phyloP scores from a whole-genome alignment of 148 eudicot genomes.

The Vaccinium macrocarpon region DNA sequence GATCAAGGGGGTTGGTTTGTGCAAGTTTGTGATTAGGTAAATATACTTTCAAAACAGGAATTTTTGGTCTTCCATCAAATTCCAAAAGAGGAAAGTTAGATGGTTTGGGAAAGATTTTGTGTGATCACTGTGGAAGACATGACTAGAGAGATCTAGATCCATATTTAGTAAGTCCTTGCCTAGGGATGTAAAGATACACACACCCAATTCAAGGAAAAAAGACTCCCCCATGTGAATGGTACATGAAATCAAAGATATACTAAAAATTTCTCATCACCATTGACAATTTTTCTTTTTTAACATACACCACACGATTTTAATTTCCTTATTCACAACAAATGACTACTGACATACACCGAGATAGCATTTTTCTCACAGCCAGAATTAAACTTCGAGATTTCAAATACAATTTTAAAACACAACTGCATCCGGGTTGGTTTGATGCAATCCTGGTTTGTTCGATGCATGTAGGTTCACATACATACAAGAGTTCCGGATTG shows the following conservation, averaged over 20 bases:
- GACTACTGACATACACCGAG: background rate
- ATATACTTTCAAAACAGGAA: conserved; percentile 19
- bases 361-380: no score
- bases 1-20: background rate
- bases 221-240: background rate
- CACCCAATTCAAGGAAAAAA: conserved; percentile 32
- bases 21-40: conserved; percentile 9
- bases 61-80: conserved; percentile 9
- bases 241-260: conserved; percentile 31
- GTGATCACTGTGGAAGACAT: conserved; percentile 55
- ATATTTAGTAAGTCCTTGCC: conserved; percentile 33
- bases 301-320: background rate
- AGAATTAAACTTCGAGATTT: no score
- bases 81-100: conserved; percentile 37
- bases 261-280: background rate
- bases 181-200: conserved; percentile 18
- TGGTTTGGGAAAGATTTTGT: conserved; percentile 23
- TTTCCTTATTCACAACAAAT: no score
- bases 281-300: background rate
- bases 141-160: conserved; percentile 43
- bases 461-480: no score
- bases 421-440: no score
- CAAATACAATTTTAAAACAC: no score
- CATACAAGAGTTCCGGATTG: no score
- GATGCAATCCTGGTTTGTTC: no score